phyloP scores from a whole-genome alignment of 2,329 filamentous ascomycete genomes.

The Aureobasidium sp. region DNA sequence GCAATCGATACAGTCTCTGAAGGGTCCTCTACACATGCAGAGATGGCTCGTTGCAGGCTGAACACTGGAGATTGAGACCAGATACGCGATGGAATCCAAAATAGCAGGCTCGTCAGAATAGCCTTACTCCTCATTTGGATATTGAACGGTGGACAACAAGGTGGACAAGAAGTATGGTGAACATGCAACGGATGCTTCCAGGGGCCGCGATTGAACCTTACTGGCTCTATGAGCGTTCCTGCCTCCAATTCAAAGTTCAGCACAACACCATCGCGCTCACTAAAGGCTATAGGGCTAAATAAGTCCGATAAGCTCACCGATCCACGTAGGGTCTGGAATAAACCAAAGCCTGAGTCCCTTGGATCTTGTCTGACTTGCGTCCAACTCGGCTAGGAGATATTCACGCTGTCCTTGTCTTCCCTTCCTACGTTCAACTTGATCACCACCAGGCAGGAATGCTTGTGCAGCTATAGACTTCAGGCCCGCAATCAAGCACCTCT shows the following conservation, averaged over 20 bases:
- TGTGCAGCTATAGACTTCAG: not conserved
- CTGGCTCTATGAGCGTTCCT: not conserved
- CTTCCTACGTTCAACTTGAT: not conserved
- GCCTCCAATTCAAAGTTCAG: not conserved
- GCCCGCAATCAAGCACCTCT: not conserved
- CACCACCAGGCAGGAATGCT: not conserved
- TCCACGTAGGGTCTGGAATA: not conserved
- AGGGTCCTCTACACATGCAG: too few relatives aligned
- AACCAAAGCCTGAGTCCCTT: not conserved
- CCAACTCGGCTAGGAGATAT: not conserved
- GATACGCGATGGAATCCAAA: too few relatives aligned
- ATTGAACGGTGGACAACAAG: not conserved
- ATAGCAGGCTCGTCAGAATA: too few relatives aligned
- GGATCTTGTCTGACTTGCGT: not conserved
- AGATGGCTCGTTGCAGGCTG: too few relatives aligned
- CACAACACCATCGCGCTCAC: too few relatives aligned
- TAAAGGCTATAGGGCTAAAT: too few relatives aligned
- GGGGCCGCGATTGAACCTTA: conserved; percentile 6
- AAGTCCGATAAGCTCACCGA: not conserved
- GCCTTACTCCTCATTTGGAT: too few relatives aligned
- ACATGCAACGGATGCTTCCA: not conserved
- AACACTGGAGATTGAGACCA: too few relatives aligned
- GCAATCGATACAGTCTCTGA: too few relatives aligned
- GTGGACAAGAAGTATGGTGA: not conserved
- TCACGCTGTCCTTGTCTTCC: not conserved